Base-by-base conservation (phyloP, 1,284 basidiomycete genomes). In the Tilletiaria anomala region DNA sequence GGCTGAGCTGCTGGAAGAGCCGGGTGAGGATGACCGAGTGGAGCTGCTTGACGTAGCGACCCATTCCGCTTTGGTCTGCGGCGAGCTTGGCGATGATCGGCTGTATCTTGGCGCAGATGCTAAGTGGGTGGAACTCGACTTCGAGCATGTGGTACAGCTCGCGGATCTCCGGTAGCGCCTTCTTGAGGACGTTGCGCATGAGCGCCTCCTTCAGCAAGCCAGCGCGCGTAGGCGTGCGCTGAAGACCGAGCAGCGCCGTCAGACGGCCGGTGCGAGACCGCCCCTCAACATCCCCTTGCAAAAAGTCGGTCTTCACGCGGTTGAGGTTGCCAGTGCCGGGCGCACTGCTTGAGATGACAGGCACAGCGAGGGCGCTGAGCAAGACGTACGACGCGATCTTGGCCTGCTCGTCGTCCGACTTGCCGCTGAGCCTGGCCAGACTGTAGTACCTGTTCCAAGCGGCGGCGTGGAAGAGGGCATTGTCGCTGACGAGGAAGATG, bases 381-480 rank as follows among this genome's bases (percentile, higher is more conserved):
- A 97, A 78, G 6, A 96, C 91, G 66, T 87, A 85, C 1, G 83
- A 86, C 0, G 89, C 85, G 39, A 94, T 76, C 51, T 81, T 76
- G 43, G 78, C 74, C 61, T 82, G 72, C 66, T 91, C 86, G 49
- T 83, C 80, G 32, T 82, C 78, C 4, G 64, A 57, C 47, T 68
- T 62, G 42, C 54, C 53, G 32, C 45, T 47, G 26, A 29, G 26
- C 31, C 57, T 53, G 23, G 60, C 60, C 3, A 66, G 52, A 22
- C 59, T 56, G 54, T 70, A 69, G 69, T 89, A 94, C 44, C 83
- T 76, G 44, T 82, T 80, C 86, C 88, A 96, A 0, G 93, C 87
- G 16, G 91, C 88, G 43, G 93, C 91, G 68, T 97, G 91, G 72
- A 91, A 97, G 31, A 99, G 74, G 12, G 84, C 79, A 67, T 89